A percentile compares a stretch with the other conserved stretches of the same genome.
Conservation (phyloP, 225 moss, liverwort and hornwort species). For the Marchantia polymorpha region DNA sequence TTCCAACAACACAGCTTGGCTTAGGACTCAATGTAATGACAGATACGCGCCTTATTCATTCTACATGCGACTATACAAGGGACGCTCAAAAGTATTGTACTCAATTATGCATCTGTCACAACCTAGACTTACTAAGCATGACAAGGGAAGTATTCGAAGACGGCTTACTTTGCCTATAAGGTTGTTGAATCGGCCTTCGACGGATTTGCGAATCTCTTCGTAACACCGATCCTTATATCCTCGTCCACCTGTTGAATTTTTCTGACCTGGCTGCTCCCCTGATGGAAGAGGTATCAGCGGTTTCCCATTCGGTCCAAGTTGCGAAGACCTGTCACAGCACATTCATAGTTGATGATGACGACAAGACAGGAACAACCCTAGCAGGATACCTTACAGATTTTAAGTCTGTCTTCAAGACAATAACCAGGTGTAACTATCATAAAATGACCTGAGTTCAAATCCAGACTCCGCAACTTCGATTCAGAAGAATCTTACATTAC, state of each 20-base stretch:
- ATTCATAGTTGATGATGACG: background rate
- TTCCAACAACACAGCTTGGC: too few species aligned
- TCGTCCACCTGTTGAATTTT: slow-evolving; percentile 57
- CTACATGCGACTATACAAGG: too few species aligned
- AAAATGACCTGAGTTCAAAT: background rate
- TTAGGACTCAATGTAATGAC: too few species aligned
- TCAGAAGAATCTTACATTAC: background rate
- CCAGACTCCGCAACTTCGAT: background rate
- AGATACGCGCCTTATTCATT: too few species aligned
- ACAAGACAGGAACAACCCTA: background rate
- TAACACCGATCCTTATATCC: slow-evolving; percentile 97
- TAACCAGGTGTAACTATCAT: too few species aligned
- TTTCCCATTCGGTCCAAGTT: slow-evolving; percentile 36
- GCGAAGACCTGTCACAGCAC: slow-evolving; percentile 52
- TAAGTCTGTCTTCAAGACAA: background rate
- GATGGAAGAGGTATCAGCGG: slow-evolving; percentile 63
- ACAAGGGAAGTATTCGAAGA: background rate
- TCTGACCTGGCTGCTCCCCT: slow-evolving; percentile 64
- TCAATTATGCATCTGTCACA: too few species aligned
- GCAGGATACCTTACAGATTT: background rate
- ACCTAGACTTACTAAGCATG: too few species aligned
- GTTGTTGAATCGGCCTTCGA: slow-evolving; percentile 77
- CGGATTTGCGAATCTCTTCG: slow-evolving; percentile 91
- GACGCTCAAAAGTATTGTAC: too few species aligned
- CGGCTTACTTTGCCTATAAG: slow-evolving; percentile 64